phyloP scores from a whole-genome alignment of 257 asterid species.

The Penstemon eatonii region DNA sequence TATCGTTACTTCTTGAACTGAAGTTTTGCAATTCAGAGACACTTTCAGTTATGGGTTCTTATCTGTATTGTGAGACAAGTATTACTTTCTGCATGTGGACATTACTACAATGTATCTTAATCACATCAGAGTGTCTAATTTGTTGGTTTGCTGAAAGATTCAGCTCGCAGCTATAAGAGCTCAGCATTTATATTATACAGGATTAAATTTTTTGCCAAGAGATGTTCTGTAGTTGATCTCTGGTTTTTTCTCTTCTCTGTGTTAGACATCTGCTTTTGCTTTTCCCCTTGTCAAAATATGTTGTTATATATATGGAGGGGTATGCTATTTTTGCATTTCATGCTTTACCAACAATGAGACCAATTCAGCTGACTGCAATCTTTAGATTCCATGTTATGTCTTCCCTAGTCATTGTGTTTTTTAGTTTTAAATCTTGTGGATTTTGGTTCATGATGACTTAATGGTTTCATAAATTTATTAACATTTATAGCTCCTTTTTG shows the following conservation, averaged over 20 bases:
- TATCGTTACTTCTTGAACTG: not conserved
- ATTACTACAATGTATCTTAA: not conserved
- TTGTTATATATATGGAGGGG: not conserved
- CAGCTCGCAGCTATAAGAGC: slow-evolving; percentile 7
- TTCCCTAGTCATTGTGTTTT: not conserved
- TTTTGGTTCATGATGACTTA: no score
- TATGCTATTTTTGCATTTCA: not conserved
- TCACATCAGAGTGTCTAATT: not conserved
- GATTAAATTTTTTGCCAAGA: not conserved
- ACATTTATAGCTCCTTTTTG: slow-evolving; percentile 15
- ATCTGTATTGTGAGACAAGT: not conserved
- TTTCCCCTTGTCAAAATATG: slow-evolving; percentile 2
- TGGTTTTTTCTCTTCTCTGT: not conserved
- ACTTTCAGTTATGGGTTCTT: not conserved
- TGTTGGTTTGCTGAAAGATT: slow-evolving; percentile 6
- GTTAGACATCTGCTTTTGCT: not conserved
- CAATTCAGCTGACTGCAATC: not conserved
- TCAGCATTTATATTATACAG: not conserved
- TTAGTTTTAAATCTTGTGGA: no score
- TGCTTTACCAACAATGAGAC: not conserved
- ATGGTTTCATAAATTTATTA: not conserved
- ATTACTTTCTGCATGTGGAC: not conserved
- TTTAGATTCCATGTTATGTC: not conserved
- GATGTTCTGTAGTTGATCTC: not conserved
- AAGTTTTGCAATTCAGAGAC: not conserved